Percentiles rank a stretch among this genome's conserved stretches.
Conservation (phyloP, 202 grass and related monocot genomes). For the Carex arenaria region DNA sequence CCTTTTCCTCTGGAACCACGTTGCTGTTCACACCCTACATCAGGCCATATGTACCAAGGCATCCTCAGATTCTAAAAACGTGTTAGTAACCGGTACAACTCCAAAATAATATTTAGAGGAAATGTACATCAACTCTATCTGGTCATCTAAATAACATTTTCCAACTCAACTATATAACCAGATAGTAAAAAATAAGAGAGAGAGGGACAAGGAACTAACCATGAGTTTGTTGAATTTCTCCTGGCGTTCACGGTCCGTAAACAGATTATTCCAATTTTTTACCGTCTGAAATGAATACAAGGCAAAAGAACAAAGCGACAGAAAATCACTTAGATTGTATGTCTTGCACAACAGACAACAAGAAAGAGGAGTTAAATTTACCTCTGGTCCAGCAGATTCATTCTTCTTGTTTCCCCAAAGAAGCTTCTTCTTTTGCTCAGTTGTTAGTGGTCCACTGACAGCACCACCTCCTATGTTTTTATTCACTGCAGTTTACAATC, state of each 20-base stretch:
- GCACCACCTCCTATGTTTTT: conserved; percentile 64
- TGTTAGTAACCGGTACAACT: conserved; percentile 54
- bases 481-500: conserved; percentile 54
- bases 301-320: conserved; percentile 9
- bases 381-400: conserved; percentile 50
- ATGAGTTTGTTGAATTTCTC: conserved; percentile 99
- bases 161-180: neutral
- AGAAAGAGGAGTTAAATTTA: conserved; percentile 23
- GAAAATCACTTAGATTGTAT: neutral
- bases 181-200: neutral
- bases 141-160: neutral
- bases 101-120: conserved; percentile 14
- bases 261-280: conserved; percentile 78
- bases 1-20: conserved; percentile 31
- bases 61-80: conserved; percentile 83
- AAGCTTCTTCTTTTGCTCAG: conserved; percentile 95
- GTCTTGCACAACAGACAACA: neutral
- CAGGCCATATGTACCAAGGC: conserved; percentile 72
- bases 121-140: conserved; percentile 9
- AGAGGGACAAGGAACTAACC: conserved; percentile 43
- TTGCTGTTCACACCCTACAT: conserved; percentile 63
- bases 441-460: conserved; percentile 43
- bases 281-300: conserved; percentile 40
- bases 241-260: conserved; percentile 74
- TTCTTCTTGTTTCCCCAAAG: conserved; percentile 97